A percentile compares a stretch with the other conserved stretches of the same genome.
phyloP scores from a whole-genome alignment of 148 eudicot genomes.

The Persicaria maculosa region DNA sequence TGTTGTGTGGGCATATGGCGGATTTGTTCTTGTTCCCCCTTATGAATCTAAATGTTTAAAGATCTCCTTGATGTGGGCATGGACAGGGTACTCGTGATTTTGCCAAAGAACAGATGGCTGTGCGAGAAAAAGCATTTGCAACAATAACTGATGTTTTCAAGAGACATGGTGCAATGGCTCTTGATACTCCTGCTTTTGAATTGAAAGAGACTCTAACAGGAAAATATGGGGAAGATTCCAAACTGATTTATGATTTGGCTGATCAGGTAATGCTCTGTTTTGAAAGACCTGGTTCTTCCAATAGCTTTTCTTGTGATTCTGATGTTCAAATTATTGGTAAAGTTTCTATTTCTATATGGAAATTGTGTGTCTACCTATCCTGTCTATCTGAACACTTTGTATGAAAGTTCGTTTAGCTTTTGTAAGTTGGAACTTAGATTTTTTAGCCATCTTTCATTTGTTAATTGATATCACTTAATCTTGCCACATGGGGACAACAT shows the following conservation, averaged over 20 bases:
- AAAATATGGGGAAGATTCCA: constrained; percentile 96
- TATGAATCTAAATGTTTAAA: not conserved
- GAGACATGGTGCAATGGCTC: constrained; percentile 87
- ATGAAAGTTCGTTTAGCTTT: not conserved
- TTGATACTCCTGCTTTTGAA: constrained; percentile 97
- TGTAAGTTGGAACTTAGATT: not conserved
- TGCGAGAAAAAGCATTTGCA: constrained; percentile 75
- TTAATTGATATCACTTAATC: not conserved
- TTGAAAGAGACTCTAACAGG: constrained; percentile 92
- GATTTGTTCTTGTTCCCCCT: no score
- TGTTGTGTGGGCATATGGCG: not conserved
- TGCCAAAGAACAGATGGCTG: constrained; percentile 88
- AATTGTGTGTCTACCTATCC: not conserved
- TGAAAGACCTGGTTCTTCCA: not conserved
- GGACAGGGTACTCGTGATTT: constrained; percentile 90
- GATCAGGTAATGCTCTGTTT: constrained; percentile 60
- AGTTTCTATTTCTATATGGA: not conserved
- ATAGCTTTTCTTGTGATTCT: not conserved
- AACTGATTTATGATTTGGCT: constrained; percentile 94
- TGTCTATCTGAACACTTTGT: not conserved
- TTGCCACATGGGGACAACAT: no score
- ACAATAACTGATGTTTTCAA: constrained; percentile 70
- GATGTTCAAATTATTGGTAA: not conserved
- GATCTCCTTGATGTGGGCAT: constrained; percentile 11
- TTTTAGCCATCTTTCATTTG: not conserved